phyloP scores from a whole-genome alignment of 192 early-diverging fungal genomes.

The Pilaira anomala region DNA sequence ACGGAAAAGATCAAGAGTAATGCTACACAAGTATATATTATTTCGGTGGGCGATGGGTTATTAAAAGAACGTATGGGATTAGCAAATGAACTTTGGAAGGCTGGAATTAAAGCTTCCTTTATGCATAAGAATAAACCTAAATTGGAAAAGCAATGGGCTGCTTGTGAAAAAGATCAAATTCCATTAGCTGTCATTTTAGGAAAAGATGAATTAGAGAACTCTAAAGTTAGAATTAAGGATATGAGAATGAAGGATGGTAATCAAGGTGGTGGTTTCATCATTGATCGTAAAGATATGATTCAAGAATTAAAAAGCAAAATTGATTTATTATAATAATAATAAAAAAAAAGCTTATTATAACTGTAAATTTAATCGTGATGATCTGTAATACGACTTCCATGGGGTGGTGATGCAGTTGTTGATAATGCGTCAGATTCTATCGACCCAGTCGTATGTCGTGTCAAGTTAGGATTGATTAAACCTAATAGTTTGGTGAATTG shows the following conservation, averaged over 20 bases:
- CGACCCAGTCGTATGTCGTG: too few species aligned
- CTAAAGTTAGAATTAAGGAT: slow-evolving; percentile 82
- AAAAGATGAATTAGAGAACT: slow-evolving; percentile 68
- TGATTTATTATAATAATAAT: not conserved
- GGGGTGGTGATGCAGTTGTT: too few species aligned
- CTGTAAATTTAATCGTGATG: too few species aligned
- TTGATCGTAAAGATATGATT: slow-evolving; percentile 58
- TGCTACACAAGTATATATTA: slow-evolving; percentile 82
- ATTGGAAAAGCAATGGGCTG: slow-evolving; percentile 71
- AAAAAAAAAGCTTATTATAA: too few species aligned
- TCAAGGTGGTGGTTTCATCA: slow-evolving; percentile 48
- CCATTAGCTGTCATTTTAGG: slow-evolving; percentile 90
- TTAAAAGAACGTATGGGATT: slow-evolving; percentile 86
- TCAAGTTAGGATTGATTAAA: too few species aligned
- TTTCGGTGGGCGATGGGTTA: slow-evolving; percentile 71
- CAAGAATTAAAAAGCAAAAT: slow-evolving; percentile 39
- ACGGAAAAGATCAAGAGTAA: slow-evolving; percentile 65
- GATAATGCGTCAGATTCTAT: too few species aligned
- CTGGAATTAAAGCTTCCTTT: slow-evolving; percentile 84
- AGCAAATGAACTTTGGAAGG: slow-evolving; percentile 84
- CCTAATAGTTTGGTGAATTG: too few species aligned
- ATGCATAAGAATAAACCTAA: slow-evolving; percentile 88
- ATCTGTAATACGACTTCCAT: too few species aligned
- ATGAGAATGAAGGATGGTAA: slow-evolving; percentile 62
- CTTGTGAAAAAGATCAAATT: slow-evolving; percentile 80